Evolutionary conservation across 2,329 filamentous ascomycete species (phyloP), one percentile per base, ranked within the genome.

Genomic region (Basipetospora sp.): DNA sequence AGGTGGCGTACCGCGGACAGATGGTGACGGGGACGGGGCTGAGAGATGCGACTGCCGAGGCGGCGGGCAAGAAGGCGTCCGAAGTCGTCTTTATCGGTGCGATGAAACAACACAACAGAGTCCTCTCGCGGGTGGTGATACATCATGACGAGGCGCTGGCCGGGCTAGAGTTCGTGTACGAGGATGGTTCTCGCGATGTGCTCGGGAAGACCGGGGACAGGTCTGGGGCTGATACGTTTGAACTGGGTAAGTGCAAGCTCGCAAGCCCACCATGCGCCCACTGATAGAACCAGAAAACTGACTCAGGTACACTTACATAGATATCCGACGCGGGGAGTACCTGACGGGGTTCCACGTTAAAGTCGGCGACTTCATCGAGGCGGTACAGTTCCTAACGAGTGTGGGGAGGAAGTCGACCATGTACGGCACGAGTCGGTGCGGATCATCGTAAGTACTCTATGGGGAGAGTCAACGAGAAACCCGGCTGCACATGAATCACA

Each of bases 111-210:
- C 14, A 33, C 11, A 80, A 74, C 22, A 80, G 86, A 44, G 68
- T 94, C 20, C 64, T 96, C 44, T 78, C 75, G 1, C 73, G 73
- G 4, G 70, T 94, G 40, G 71, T 75, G 42, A 67, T 93, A 11
- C 92, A 86, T 51, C 78, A 85, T 48, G 85, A 82, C 2, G 63
- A 67, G 41, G 79, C 79, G 4, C 53, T 96, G 10, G 80, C 93
- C 53, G 90, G 90, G 1, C 57, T 98, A 15, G 88, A 96, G 54
- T 96, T 98, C 56, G 67, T 82, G 42, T 96, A 94, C 52, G 88
- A 96, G 50, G 86, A 96, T 54, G 70, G 73, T 13, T 80, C 82
- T 1, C 80, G 68, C 39, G 85, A 94, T 53, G 56, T 94, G 3
- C 92, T 98, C 62, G 90, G 90, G 29, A 87, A 84, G 50, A 67